Conservation (phyloP, 2,329 filamentous ascomycete species). For the Tolypocladium cylindrosporum region DNA sequence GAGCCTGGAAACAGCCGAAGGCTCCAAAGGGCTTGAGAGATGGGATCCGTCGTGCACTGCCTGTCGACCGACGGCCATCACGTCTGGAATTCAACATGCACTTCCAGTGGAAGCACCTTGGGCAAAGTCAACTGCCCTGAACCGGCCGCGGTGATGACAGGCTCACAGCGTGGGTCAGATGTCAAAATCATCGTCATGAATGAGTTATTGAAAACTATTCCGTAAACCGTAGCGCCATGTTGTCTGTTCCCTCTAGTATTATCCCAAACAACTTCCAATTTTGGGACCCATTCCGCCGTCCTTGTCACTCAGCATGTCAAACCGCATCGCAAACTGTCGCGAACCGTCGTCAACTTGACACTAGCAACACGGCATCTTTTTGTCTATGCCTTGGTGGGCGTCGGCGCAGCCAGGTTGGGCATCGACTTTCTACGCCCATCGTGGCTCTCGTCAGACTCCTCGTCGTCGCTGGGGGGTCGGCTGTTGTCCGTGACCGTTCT, state of each 20-base stretch:
- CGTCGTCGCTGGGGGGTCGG: conserved; percentile 39
- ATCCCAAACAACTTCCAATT: background rate
- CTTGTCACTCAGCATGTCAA: background rate
- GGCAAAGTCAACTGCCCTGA: background rate
- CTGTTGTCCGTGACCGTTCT: conserved; percentile 35
- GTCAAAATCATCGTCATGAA: background rate
- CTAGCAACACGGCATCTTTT: no score
- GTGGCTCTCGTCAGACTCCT: conserved; percentile 40
- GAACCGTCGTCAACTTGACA: background rate
- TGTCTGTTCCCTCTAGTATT: background rate
- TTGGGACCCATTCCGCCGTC: background rate
- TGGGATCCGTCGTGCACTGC: background rate
- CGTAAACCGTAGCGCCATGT: background rate
- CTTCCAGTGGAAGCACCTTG: background rate
- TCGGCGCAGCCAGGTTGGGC: conserved; percentile 13
- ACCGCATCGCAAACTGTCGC: background rate
- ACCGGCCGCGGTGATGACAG: background rate
- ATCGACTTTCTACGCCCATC: conserved; percentile 17
- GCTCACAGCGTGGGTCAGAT: background rate
- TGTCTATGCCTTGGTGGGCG: conserved; percentile 12
- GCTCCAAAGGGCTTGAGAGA: background rate
- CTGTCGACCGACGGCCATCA: background rate
- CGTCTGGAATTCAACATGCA: background rate
- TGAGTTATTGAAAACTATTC: background rate
- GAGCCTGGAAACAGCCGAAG: background rate